Evolutionary conservation across 768 basidiomycete genomes (phyloP).

Genomic region (Pilatotrama ljubarskyi): DNA sequence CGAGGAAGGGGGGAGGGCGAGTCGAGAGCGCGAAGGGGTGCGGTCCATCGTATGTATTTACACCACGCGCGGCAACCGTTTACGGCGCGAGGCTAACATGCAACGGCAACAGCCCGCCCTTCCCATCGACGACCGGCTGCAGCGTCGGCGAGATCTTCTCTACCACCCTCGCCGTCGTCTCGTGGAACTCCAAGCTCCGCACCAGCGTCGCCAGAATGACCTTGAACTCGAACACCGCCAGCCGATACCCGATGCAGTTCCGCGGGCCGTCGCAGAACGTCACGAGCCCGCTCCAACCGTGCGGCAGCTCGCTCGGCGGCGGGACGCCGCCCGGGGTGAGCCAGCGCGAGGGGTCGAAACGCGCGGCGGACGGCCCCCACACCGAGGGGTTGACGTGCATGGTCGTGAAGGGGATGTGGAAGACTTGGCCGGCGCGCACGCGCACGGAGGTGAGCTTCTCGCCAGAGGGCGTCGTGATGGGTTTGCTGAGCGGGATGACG

Average conservation of each 20-base stretch:
- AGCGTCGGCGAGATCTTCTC: slow-evolving; percentile 37
- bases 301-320: slow-evolving; percentile 31
- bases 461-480: slow-evolving; percentile 35
- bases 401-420: slow-evolving; percentile 32
- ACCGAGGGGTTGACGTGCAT: slow-evolving; percentile 36
- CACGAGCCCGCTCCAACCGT: slow-evolving; percentile 39
- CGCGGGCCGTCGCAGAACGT: slow-evolving; percentile 46
- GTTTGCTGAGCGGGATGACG: slow-evolving; percentile 41
- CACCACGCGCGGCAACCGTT: not conserved
- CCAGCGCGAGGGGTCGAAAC: slow-evolving; percentile 44
- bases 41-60: not conserved
- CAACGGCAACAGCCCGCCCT: slow-evolving; percentile 28
- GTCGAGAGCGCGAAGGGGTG: not conserved
- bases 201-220: slow-evolving; percentile 40
- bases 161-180: slow-evolving; percentile 35
- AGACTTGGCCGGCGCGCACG: slow-evolving; percentile 40
- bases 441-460: slow-evolving; percentile 29
- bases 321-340: slow-evolving; percentile 32
- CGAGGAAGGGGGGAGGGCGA: not conserved
- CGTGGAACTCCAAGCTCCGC: slow-evolving; percentile 38
- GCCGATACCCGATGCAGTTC: slow-evolving; percentile 43
- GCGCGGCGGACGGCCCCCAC: slow-evolving; percentile 39
- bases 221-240: slow-evolving; percentile 43
- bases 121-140: slow-evolving; percentile 37
- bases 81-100: slow-evolving; percentile 25